These are phyloP conservation scores for Streptanthus diversifolius DNA, from an alignment of 345 rosid genomes.

Conservation along the genomic window DNA sequence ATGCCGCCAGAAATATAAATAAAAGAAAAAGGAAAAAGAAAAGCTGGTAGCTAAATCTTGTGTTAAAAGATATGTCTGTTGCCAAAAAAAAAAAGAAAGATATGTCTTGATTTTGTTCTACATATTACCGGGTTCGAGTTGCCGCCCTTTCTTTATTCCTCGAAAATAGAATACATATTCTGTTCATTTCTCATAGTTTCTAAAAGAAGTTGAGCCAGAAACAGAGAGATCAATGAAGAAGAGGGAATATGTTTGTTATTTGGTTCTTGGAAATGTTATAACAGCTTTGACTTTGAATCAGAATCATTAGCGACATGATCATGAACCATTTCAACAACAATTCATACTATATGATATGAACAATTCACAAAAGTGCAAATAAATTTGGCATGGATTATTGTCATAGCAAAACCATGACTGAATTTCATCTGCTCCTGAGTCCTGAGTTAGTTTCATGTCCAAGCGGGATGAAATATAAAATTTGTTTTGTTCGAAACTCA, in stretches of 20 bases:
- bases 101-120: conserved; percentile 34
- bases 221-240: background rate
- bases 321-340: background rate
- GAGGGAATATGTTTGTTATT: background rate
- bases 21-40: background rate
- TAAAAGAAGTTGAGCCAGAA: background rate
- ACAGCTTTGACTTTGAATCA: background rate
- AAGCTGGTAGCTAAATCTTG: conserved; percentile 11
- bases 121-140: conserved; percentile 28
- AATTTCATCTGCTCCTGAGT: background rate
- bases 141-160: conserved; percentile 16
- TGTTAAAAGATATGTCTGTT: conserved; percentile 24
- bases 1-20: background rate
- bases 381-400: background rate
- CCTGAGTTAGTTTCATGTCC: background rate
- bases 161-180: background rate
- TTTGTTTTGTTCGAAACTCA: background rate
- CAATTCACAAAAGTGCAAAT: background rate
- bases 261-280: background rate
- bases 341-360: background rate
- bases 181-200: background rate
- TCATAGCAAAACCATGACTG: background rate
- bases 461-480: background rate
- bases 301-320: background rate
- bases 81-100: no score